phyloP scores from a whole-genome alignment of 345 rosid genomes.

The Camelina hispida region DNA sequence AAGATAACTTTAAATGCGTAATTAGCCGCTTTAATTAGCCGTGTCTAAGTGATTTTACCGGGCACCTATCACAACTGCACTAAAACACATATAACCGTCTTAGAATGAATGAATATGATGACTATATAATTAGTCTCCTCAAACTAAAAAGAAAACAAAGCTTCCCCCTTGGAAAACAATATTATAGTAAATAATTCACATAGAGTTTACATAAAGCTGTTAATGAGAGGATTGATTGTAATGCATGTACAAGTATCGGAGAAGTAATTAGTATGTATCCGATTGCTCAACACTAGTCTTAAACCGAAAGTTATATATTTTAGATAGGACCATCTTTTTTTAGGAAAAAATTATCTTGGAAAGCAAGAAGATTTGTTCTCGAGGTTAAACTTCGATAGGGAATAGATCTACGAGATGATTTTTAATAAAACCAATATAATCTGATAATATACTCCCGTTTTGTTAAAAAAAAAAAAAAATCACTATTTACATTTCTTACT shows the following conservation, averaged over 20 bases:
- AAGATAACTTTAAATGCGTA: background rate
- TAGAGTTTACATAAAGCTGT: slow-evolving; percentile 16
- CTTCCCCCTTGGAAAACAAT: background rate
- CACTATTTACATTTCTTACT: background rate
- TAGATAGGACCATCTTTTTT: background rate
- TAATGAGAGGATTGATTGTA: slow-evolving; percentile 9
- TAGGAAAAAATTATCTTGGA: background rate
- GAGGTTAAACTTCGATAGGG: background rate
- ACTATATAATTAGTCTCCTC: background rate
- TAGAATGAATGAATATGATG: background rate
- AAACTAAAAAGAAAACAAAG: background rate
- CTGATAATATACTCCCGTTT: no score
- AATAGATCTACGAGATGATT: no score
- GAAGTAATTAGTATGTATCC: background rate
- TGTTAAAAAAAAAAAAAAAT: no score
- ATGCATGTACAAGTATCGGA: slow-evolving; percentile 11
- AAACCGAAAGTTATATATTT: background rate
- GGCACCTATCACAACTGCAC: background rate
- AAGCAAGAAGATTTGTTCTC: slow-evolving; percentile 20
- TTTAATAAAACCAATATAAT: no score
- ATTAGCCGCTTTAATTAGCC: background rate
- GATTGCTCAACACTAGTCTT: background rate
- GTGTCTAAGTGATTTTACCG: background rate
- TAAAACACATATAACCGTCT: background rate
- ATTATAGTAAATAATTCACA: slow-evolving; percentile 12